Evolutionary conservation across 352 stramenopile genomes (phyloP).

Genomic region (Saprolegnia parasitica): DNA sequence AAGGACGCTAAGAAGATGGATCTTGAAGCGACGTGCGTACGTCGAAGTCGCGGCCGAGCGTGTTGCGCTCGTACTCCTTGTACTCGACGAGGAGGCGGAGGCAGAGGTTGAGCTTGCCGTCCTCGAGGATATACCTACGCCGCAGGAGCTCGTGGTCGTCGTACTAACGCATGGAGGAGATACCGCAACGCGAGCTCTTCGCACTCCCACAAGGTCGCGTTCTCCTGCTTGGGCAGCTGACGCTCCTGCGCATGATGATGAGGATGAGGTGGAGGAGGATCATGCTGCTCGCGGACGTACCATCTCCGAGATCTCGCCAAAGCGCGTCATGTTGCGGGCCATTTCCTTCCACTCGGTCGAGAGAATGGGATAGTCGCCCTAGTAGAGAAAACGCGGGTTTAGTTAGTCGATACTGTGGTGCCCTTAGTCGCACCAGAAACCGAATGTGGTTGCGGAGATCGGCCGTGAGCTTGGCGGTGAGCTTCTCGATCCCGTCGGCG

Average conservation of each 20-base stretch:
- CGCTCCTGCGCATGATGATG: conserved; percentile 43
- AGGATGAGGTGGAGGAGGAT: not conserved
- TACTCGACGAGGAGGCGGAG: conserved; percentile 79
- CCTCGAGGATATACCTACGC: conserved; percentile 80
- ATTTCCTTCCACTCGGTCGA: conserved; percentile 86
- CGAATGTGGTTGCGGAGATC: conserved; percentile 83
- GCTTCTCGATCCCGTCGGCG: conserved; percentile 71
- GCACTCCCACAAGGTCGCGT: conserved; percentile 87
- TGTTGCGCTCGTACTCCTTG: conserved; percentile 68
- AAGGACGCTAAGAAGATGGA: not conserved
- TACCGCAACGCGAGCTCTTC: conserved; percentile 81
- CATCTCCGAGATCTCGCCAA: conserved; percentile 88
- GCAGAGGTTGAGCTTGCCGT: conserved; percentile 89
- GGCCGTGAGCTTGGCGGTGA: conserved; percentile 78
- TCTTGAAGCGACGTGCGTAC: conserved; percentile 11
- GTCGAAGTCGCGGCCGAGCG: conserved; percentile 57
- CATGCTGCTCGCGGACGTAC: conserved; percentile 23
- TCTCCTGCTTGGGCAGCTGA: conserved; percentile 71
- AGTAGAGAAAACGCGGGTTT: not conserved
- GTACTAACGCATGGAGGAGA: not conserved
- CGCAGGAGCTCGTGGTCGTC: conserved; percentile 19
- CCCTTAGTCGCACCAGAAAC: conserved; percentile 61
- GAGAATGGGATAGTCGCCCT: conserved; percentile 82
- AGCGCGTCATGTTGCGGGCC: conserved; percentile 82
- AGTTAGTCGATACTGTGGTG: not conserved